These are phyloP conservation scores for Solanum hybrid DNA, from an alignment of 305 asterid species.

Conservation along the genomic window DNA sequence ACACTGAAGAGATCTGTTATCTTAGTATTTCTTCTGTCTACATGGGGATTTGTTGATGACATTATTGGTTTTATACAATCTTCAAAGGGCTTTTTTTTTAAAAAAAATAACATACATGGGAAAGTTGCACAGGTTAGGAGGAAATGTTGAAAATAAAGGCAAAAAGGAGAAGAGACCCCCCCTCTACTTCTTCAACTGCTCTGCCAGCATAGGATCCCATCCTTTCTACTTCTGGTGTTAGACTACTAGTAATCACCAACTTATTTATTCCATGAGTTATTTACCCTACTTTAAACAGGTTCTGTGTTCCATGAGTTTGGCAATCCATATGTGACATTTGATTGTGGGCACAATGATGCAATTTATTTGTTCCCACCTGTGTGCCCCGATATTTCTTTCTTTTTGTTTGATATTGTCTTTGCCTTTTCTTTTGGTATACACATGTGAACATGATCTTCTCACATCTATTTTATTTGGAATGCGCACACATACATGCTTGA, in stretches of 20 bases:
- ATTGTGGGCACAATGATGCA: not conserved
- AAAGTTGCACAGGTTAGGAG: not conserved
- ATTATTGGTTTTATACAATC: not conserved
- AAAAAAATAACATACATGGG: not conserved
- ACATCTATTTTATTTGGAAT: not conserved
- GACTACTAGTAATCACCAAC: not conserved
- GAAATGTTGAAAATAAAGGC: not conserved
- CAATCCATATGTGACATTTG: not conserved
- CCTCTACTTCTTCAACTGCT: not conserved
- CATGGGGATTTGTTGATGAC: not conserved
- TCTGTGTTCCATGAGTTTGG: not conserved
- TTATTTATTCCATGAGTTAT: not conserved
- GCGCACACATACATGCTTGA: not conserved
- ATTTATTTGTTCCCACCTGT: not conserved
- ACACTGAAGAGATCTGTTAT: not conserved
- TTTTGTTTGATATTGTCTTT: not conserved
- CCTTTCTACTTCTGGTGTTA: not conserved
- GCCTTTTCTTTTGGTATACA: not conserved
- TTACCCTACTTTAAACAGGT: not conserved
- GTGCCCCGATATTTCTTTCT: not conserved
- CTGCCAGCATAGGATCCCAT: not conserved
- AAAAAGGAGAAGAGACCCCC: not conserved
- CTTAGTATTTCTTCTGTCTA: not conserved
- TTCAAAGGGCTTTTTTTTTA: not conserved
- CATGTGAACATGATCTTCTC: not conserved